Conservation (phyloP, 2,329 filamentous ascomycete species). For the Chaetomiaceae sp. region DNA sequence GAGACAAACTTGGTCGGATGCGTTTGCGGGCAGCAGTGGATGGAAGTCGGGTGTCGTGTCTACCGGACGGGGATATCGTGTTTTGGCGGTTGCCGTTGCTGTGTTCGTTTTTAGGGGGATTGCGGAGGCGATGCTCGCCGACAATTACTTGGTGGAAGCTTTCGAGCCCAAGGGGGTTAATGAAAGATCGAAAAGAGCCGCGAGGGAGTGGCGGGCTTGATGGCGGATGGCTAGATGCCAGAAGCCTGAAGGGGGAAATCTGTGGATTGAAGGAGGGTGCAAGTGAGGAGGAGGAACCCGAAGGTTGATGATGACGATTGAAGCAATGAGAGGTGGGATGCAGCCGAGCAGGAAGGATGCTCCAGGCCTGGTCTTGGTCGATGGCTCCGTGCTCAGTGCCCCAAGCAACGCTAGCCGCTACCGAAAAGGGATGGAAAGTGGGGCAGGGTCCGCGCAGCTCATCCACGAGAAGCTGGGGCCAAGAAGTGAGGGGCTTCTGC, state of each 20-base stretch:
- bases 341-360: constrained; percentile 17
- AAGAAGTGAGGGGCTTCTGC: background rate
- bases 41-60: constrained; percentile 6
- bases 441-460: constrained; percentile 8
- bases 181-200: constrained; percentile 27
- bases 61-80: background rate
- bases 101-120: constrained; percentile 14
- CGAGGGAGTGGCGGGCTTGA: constrained; percentile 23
- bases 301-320: constrained; percentile 25
- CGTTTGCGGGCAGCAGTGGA: constrained; percentile 16
- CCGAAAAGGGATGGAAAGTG: constrained; percentile 16
- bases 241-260: constrained; percentile 13
- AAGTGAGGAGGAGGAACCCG: constrained; percentile 22
- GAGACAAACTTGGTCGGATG: constrained; percentile 31
- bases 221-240: constrained; percentile 20
- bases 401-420: constrained; percentile 10
- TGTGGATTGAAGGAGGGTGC: constrained; percentile 24
- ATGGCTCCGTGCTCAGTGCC: constrained; percentile 15
- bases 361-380: constrained; percentile 15
- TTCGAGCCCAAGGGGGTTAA: constrained; percentile 27
- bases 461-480: constrained; percentile 5
- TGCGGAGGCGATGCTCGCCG: constrained; percentile 23
- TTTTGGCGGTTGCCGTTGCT: constrained; percentile 7
- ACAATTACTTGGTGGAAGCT: constrained; percentile 18
- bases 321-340: constrained; percentile 8